Percentiles rank a stretch among this genome's conserved stretches.
phyloP scores from a whole-genome alignment of 1,139 yeast species.

The Magnusiomyces suaveolens region DNA sequence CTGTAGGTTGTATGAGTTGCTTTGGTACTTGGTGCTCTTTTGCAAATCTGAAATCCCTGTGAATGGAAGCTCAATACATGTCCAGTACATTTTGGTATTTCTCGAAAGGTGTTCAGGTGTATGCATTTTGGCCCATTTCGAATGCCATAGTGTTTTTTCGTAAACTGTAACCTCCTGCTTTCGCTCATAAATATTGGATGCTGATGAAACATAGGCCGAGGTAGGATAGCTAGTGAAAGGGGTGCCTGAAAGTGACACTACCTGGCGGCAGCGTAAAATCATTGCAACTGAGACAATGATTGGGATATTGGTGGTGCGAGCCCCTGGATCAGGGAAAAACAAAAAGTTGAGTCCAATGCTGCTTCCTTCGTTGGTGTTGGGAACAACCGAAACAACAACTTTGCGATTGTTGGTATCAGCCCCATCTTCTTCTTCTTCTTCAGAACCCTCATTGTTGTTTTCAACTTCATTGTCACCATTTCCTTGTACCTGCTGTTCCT shows the following conservation, averaged over 20 bases:
- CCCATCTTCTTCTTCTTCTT: too few relatives aligned
- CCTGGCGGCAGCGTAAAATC: background rate
- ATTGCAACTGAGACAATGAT: background rate
- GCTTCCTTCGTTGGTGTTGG: background rate
- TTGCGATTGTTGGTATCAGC: too few relatives aligned
- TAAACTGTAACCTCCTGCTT: background rate
- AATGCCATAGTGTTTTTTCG: background rate
- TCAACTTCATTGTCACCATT: background rate
- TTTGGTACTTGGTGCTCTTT: background rate
- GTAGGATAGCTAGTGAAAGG: constrained; percentile 1
- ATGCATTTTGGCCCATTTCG: background rate
- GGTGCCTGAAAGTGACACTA: background rate
- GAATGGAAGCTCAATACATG: background rate
- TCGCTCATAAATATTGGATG: background rate
- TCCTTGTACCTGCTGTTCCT: too few relatives aligned
- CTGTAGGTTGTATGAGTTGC: background rate
- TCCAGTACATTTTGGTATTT: background rate
- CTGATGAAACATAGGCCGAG: background rate
- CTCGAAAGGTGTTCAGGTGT: background rate
- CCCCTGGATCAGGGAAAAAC: constrained; percentile 11
- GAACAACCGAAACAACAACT: too few relatives aligned
- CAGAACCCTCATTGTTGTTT: too few relatives aligned
- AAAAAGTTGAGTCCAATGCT: constrained; percentile 6
- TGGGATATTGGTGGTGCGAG: background rate
- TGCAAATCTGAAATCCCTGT: background rate